Percentiles rank a stretch among this genome's conserved stretches.
These are phyloP conservation scores for Botrytis paeoniae DNA, from an alignment of 2,329 filamentous ascomycete genomes.

Conservation along the genomic window DNA sequence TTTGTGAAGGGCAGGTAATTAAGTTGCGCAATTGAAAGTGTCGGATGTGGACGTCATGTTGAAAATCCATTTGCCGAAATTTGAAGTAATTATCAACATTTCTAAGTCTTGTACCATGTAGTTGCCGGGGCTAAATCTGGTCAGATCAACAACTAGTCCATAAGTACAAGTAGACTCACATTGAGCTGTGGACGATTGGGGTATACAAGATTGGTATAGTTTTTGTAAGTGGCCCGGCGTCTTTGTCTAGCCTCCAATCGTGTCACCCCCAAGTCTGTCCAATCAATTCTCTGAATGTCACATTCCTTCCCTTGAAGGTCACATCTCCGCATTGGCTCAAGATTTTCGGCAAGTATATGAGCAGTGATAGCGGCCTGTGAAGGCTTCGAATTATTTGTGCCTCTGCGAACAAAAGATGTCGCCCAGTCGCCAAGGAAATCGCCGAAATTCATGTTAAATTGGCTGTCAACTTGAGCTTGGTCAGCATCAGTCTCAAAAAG, in stretches of 20 bases:
- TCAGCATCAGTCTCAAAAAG: constrained; percentile 30
- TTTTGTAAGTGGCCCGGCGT: constrained; percentile 51
- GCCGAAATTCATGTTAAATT: constrained; percentile 48
- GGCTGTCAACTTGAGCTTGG: constrained; percentile 35
- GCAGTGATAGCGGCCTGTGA: constrained; percentile 23
- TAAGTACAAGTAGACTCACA: constrained; percentile 42
- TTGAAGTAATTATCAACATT: constrained; percentile 49
- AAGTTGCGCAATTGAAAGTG: constrained; percentile 67
- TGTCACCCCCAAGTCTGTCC: constrained; percentile 51
- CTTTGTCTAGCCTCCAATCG: constrained; percentile 48
- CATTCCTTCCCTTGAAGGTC: constrained; percentile 54
- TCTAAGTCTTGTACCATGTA: constrained; percentile 23
- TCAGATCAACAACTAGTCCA: constrained; percentile 5
- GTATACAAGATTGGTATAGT: constrained; percentile 53
- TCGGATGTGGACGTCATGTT: constrained; percentile 52
- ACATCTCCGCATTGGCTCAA: constrained; percentile 38
- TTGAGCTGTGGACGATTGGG: constrained; percentile 45
- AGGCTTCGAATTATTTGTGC: constrained; percentile 23
- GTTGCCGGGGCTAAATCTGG: constrained; percentile 23
- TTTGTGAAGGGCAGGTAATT: constrained; percentile 54
- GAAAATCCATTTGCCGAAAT: constrained; percentile 56
- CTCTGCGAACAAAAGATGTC: constrained; percentile 11
- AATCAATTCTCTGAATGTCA: constrained; percentile 60
- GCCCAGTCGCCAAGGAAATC: constrained; percentile 53
- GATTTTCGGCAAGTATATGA: constrained; percentile 25